Evolutionary conservation across 495 filamentous ascomycete genomes (phyloP), one percentile per base, ranked within the genome.

Genomic region (Aspergillus carlsbadensis): DNA sequence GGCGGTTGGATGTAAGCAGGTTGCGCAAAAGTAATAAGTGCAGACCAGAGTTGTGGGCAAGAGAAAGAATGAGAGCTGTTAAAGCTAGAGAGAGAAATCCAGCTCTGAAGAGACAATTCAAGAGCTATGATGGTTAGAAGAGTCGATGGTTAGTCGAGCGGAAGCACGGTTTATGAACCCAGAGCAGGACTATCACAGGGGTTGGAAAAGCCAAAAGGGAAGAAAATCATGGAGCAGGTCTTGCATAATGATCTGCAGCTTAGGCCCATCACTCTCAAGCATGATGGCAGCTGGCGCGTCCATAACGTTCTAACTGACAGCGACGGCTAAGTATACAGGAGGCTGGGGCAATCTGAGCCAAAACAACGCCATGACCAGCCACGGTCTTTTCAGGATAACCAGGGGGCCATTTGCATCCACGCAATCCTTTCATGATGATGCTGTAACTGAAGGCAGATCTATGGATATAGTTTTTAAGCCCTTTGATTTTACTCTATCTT

Each of bases 211-310:
- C 42, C 18, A 15, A 57, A 57, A 46, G 6, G 21, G 7, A 37
- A 39, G 35, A 22, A 35, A 24, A 24, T 20, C 15, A 6, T 41
- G 45, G 45, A 29, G 14, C 36, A 18, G 10, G 2, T 24, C n/a
- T 50, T 50, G 34, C 45, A 50, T 57, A 50, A 34, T 57, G 54
- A 57, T 57, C 54, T 52, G 43, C 54, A 42, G 26, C 20, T 37
- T 36, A 53, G 56, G 45, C 59, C 56, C 56, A 59, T 65, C 56
- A 60, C 62, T 29, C 36, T 29, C 36, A 49, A 52, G 46, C 47
- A 58, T 45, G 43, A 52, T 54, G 52, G 60, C 54, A 60, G 63
- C 51, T 66, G 63, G 58, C 55, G 56, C 52, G 52, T 54, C 57
- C 59, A 58, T 44, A 37, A 56, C 24, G 58, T 34, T 44, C 56